Evolutionary conservation across 495 filamentous ascomycete species (phyloP).

Genomic region (Aeminium ludgeri): DNA sequence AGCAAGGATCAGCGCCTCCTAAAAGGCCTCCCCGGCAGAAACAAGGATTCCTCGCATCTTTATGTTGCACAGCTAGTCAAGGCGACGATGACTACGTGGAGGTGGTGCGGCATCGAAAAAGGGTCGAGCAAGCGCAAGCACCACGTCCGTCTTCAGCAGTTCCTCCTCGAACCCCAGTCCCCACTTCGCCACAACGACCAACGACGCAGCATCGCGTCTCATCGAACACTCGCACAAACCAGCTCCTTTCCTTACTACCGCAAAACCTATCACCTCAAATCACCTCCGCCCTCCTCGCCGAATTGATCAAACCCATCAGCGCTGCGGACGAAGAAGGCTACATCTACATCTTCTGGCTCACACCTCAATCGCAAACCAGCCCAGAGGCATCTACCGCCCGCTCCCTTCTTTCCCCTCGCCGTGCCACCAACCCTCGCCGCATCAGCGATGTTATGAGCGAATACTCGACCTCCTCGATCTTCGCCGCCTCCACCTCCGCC

Average conservation of each 20-base stretch:
- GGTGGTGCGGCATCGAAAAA: slow-evolving; percentile 23
- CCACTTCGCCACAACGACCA: neutral
- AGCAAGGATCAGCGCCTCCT: slow-evolving; percentile 8
- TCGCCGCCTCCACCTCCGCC: no score
- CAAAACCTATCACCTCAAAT: slow-evolving; percentile 41
- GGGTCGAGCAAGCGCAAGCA: slow-evolving; percentile 6
- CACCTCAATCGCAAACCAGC: slow-evolving; percentile 23
- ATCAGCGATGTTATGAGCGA: slow-evolving; percentile 50
- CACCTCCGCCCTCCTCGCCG: slow-evolving; percentile 47
- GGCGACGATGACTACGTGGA: slow-evolving; percentile 26
- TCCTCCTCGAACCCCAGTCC: neutral
- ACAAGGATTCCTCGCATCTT: slow-evolving; percentile 16
- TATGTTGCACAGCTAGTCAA: slow-evolving; percentile 19
- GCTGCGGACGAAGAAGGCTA: slow-evolving; percentile 68
- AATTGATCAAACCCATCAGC: slow-evolving; percentile 71
- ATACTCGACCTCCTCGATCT: slow-evolving; percentile 21
- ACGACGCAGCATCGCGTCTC: neutral
- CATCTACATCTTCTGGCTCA: slow-evolving; percentile 97
- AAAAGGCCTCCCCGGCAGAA: slow-evolving; percentile 15
- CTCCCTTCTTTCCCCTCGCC: slow-evolving; percentile 34
- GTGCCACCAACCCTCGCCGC: slow-evolving; percentile 31
- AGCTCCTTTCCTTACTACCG: slow-evolving; percentile 51
- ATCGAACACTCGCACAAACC: slow-evolving; percentile 31
- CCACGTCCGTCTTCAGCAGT: slow-evolving; percentile 1
- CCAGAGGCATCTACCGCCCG: slow-evolving; percentile 40